Evolutionary conservation across 176 grass and related monocot genomes (phyloP), one percentile per base, ranked within the genome.

Genomic region (Carex parvula): DNA sequence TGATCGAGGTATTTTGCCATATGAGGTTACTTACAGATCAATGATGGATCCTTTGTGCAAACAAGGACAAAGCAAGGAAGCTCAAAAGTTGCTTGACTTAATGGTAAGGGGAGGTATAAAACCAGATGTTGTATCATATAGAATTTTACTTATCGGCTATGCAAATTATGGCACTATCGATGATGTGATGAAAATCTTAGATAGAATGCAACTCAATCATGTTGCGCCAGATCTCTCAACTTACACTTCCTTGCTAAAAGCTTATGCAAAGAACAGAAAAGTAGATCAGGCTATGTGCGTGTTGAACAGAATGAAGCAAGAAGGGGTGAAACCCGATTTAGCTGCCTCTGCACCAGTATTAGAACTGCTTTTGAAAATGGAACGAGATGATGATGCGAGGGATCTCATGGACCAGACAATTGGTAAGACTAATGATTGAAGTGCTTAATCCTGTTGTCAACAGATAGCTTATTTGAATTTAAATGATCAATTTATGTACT

Each of bases 11-110:
- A 7, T 62, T 29, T 22, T 24, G 29, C 72, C 77, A 16, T 4
- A 86, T 86, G 15, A 61, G 6, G 77, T 48, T 46, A 85, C 21
- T 30, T 86, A 44, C 6, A 4, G 48, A 16, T 17, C 61, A 14
- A 30, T 80, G 15, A 86, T 86, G 11, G 37, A 80, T 86, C 13
- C 20, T 20, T n/a, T 55, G 13, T 62, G 70, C 66, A 79, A 21
- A 33, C 39, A 42, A 30, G 84, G 68, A 3, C 56, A 79, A 80
- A 86, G 16, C 26, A 58, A 80, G 35, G 72, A 74, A 26, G 73
- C 74, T 62, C 13, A 75, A 37, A 50, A 64, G 30, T 11, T 80
- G 0, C 33, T 35, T 35, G 4, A 76, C 48, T 15, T 29, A 8
- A 85, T 85, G 58, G 22, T 53, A n/a, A 46, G 11, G 6, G 15